Percentiles rank a stretch among this genome's conserved stretches.
These are phyloP conservation scores for Boletus edulis DNA, from an alignment of 768 basidiomycete genomes.

Conservation along the genomic window DNA sequence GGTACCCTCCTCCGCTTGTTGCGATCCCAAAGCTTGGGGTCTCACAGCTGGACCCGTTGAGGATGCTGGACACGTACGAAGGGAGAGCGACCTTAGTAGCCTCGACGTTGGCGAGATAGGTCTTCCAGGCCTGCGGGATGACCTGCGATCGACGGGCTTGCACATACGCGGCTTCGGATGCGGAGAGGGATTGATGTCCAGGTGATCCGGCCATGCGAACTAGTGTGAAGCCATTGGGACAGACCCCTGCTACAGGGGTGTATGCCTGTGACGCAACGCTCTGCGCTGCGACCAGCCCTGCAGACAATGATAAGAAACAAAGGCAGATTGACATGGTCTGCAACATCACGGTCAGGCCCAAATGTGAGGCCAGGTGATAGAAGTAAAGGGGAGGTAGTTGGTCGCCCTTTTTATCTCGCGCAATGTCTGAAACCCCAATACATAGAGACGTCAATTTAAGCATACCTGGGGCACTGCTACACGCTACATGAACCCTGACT, in stretches of 20 bases:
- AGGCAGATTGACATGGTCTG: constrained; percentile 3
- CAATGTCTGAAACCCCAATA: no score
- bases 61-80: constrained; percentile 33
- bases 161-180: constrained; percentile 38
- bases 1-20: constrained; percentile 53
- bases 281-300: constrained; percentile 17
- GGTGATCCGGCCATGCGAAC: constrained; percentile 27
- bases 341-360: neutral
- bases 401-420: no score
- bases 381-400: no score
- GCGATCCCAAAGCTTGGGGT: constrained; percentile 48
- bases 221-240: constrained; percentile 24
- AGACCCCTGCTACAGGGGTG: constrained; percentile 18
- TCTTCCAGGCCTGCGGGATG: constrained; percentile 38
- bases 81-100: constrained; percentile 30
- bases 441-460: no score
- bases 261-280: constrained; percentile 23
- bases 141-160: constrained; percentile 31
- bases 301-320: constrained; percentile 1
- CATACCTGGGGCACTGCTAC: no score
- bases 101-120: constrained; percentile 39
- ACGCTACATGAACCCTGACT: no score
- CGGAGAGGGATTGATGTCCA: constrained; percentile 33
- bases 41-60: constrained; percentile 16
- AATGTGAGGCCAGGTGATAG: neutral